These are phyloP conservation scores for Arachis hypogaea DNA, from an alignment of 306 rosid genomes.

Conservation along the genomic window DNA sequence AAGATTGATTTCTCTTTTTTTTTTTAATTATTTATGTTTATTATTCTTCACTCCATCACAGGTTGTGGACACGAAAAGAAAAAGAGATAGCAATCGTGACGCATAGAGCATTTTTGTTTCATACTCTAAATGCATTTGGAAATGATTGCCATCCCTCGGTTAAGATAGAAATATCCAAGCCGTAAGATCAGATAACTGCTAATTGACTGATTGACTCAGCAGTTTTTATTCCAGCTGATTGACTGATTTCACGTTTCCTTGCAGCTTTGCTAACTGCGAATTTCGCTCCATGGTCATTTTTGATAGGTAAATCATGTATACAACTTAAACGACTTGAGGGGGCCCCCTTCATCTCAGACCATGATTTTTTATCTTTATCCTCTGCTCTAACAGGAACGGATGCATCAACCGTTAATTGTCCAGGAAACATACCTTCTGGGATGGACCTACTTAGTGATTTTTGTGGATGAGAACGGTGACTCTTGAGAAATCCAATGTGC, in stretches of 20 bases:
- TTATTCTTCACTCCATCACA: constrained; percentile 36
- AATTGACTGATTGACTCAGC: not conserved
- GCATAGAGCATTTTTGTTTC: constrained; percentile 72
- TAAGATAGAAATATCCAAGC: constrained; percentile 68
- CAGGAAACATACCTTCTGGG: constrained; percentile 54
- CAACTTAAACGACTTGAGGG: not conserved
- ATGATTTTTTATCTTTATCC: constrained; percentile 26
- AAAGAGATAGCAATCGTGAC: constrained; percentile 81
- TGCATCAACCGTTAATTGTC: constrained; percentile 51
- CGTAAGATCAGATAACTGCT: constrained; percentile 42
- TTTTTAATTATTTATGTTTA: not conserved
- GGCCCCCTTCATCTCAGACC: not conserved
- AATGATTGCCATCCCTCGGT: constrained; percentile 57
- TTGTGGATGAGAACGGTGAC: constrained; percentile 28
- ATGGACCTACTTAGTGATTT: constrained; percentile 50
- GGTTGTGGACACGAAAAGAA: constrained; percentile 71
- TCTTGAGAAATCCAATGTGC: not conserved
- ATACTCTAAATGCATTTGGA: constrained; percentile 56
- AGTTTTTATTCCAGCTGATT: not conserved
- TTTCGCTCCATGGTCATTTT: constrained; percentile 72
- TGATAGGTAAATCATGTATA: constrained; percentile 54
- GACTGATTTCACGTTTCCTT: constrained; percentile 38
- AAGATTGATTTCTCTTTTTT: not conserved
- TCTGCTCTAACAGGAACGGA: constrained; percentile 60
- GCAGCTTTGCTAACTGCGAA: constrained; percentile 79